Base-by-base conservation (phyloP, 176 grass and related monocot species). In the Cocos nucifera region DNA sequence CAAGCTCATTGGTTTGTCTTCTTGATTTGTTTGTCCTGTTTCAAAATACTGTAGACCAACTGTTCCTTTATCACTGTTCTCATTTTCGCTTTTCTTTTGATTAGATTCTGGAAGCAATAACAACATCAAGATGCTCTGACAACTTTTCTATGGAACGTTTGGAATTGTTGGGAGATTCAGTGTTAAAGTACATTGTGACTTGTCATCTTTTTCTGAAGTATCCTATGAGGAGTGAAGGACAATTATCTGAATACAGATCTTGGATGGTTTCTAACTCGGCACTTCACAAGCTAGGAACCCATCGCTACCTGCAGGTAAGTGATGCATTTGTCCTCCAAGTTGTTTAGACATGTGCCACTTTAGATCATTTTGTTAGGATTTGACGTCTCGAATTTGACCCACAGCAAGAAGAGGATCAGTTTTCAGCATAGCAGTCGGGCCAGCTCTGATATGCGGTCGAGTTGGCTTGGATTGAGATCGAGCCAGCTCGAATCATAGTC, bases 141-240 rank as follows among this genome's bases (percentile, higher is more conserved):
- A 25, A 4, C 20, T 57, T 57, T 20, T 57, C 55, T 57, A 12
- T 57, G 55, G 55, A 57, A 20, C 55, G 21, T 12, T 10, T 57
- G 55, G 55, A 57, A 57, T 20, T 57, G 55, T 57, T 57, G 55
- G 55, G 55, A 20, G 55, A 57, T 9, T 57, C 55, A 12, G 55
- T 57, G 55, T 20, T 57, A 22, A 57, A 57, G 14, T 57, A 57
- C 22, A 20, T 4, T 8, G 20, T 57, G 19, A 22, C 20, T 57
- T 57, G 55, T 20, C n/a, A 24, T 57, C 20, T 57, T 3, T 57
- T 57, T 57, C 55, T 57, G n/a, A 57, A 57, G 22, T 57, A 57
- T 57, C 55, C 55, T 57, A 57, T 22, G 20, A 57, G 24, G 55
- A 17, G 22, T 22, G 55, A 57, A 57, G 19, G 55, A 20, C 55